Evolutionary conservation across 2,329 filamentous ascomycete genomes (phyloP).

Genomic region (Alternaria arbusti): DNA sequence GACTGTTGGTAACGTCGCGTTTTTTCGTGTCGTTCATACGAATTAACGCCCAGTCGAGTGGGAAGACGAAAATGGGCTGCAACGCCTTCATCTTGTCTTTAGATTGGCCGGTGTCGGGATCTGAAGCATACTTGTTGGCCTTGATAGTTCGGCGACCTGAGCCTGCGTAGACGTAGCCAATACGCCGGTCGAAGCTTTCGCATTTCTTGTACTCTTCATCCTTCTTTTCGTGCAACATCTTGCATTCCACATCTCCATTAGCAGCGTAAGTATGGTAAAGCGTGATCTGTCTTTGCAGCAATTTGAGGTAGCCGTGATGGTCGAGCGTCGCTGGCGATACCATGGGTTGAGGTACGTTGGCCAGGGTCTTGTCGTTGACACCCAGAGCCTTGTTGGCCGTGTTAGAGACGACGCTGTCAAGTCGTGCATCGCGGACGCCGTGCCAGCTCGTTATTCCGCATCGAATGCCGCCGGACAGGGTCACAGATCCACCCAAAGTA

Average conservation of each 20-base stretch:
- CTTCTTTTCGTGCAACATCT: background rate
- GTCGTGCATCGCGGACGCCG: background rate
- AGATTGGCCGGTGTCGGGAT: background rate
- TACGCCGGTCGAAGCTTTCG: background rate
- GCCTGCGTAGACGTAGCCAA: background rate
- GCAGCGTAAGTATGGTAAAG: background rate
- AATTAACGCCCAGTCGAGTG: background rate
- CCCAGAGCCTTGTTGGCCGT: background rate
- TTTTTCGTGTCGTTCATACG: background rate
- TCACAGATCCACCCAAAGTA: background rate
- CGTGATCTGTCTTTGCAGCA: background rate
- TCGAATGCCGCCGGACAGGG: background rate
- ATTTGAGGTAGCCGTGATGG: background rate
- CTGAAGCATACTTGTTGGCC: background rate
- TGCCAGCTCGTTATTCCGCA: background rate
- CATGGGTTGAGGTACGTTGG: background rate
- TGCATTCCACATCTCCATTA: background rate
- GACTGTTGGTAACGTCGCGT: background rate
- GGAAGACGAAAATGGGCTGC: background rate
- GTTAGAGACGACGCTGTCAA: background rate
- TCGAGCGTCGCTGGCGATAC: background rate
- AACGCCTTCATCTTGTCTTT: background rate
- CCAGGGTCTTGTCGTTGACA: background rate
- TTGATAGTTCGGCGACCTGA: background rate
- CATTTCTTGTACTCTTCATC: background rate